Percentiles rank a stretch among this genome's conserved stretches.
These are phyloP conservation scores for Fusarium gaditjirri DNA, from an alignment of 2,329 filamentous ascomycete genomes.

Conservation along the genomic window DNA sequence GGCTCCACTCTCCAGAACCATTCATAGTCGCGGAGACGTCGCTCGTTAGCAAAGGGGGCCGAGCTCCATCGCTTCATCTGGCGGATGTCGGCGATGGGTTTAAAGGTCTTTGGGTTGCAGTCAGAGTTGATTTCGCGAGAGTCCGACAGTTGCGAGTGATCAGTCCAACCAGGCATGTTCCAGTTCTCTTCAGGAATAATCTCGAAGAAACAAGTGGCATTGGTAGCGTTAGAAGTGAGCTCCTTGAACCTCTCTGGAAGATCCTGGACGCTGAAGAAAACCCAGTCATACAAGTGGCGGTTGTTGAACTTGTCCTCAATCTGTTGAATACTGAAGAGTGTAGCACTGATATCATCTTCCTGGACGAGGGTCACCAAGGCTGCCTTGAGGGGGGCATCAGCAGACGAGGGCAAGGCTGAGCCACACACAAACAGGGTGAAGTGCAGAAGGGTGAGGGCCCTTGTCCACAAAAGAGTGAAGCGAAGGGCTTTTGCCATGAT, in stretches of 20 bases:
- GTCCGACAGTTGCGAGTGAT: slow-evolving; percentile 2
- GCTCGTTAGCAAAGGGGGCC: slow-evolving; percentile 83
- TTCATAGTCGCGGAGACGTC: slow-evolving; percentile 69
- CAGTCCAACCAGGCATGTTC: slow-evolving; percentile 65
- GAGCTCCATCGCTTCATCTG: slow-evolving; percentile 87
- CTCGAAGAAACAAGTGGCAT: slow-evolving; percentile 77
- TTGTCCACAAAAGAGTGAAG: slow-evolving; percentile 22
- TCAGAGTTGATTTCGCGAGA: background rate
- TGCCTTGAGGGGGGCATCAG: slow-evolving; percentile 45
- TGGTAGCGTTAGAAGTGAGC: slow-evolving; percentile 73
- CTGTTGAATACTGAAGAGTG: slow-evolving; percentile 65
- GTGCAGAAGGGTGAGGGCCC: slow-evolving; percentile 36
- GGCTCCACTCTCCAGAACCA: slow-evolving; percentile 72
- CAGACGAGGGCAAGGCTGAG: slow-evolving; percentile 19
- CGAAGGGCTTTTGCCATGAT: slow-evolving; percentile 32
- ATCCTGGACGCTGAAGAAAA: slow-evolving; percentile 85
- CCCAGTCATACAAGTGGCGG: slow-evolving; percentile 88
- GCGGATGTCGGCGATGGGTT: slow-evolving; percentile 56
- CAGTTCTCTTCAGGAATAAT: slow-evolving; percentile 80
- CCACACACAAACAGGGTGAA: slow-evolving; percentile 34
- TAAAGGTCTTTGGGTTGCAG: background rate
- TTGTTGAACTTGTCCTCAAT: slow-evolving; percentile 71
- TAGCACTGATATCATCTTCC: slow-evolving; percentile 46
- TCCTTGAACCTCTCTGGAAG: slow-evolving; percentile 82
- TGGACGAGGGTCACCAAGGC: slow-evolving; percentile 48